Evolutionary conservation across 768 basidiomycete genomes (phyloP), one percentile per base, ranked within the genome.

Genomic region (Termitomyces sp.): DNA sequence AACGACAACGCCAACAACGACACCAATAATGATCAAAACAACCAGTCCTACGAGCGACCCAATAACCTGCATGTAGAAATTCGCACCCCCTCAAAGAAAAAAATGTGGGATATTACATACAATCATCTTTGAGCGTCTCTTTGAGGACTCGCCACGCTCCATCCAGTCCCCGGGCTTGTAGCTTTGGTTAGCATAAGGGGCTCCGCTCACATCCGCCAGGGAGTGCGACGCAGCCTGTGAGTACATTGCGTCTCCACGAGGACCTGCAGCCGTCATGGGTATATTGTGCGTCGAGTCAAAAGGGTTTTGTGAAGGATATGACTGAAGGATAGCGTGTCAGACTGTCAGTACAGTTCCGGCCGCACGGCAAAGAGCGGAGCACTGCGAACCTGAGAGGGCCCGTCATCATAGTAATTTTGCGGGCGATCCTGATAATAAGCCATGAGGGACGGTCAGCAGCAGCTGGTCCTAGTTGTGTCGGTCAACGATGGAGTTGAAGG

Each of bases 1-100:
- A 15, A 92, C 84, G 16, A 87, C 83, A 5, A 87, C 75, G 20
- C 78, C 81, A 48, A 87, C 79, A 36, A 79, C 88, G 40, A 81
- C 78, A 16, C 78, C 82, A 42, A 84, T 78, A 58, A 75, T 71
- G 28, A 81, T 70, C n/a, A 88, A 65, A 0, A 71, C 76, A 11
- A 71, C 22, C 5, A 78, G 49, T 22, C 52, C 70, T 45, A 83
- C 53, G 2, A 74, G 56, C 3, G 79, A 74, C 42, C 81, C 83
- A 48, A 83, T 72, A 60, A 85, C 75, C 87, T 88, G 62, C 24
- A 35, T 39, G 13, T 52, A 49, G n/a, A 33, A 50, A 40, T 48
- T 20, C 57, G 56, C 18, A 44, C 38, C 28, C 28, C 53, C 20
- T 32, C 33, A 12, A 55, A 22, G 12, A 12, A 42, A 50, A 24